Conservation (phyloP, 768 basidiomycete species). For the Termitomyces bulborhizus region DNA sequence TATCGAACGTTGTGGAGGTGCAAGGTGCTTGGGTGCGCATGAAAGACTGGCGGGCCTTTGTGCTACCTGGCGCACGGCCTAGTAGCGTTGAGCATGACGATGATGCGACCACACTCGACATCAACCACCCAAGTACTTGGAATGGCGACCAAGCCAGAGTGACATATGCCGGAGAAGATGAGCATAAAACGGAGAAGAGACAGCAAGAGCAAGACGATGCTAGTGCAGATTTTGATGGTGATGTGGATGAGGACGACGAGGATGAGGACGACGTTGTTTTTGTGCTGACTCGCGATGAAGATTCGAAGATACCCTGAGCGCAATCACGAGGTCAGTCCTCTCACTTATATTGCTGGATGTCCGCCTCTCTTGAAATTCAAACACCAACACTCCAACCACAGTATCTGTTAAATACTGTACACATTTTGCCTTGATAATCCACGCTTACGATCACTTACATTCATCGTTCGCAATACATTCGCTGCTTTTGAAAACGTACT, state of each 20-base stretch:
- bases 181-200: neutral
- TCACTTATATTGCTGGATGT: neutral
- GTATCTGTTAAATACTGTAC: neutral
- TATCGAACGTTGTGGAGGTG: constrained; percentile 72
- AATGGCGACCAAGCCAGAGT: neutral
- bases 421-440: constrained; percentile 5
- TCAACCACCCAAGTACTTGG: neutral
- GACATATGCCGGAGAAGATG: neutral
- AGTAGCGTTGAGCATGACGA: constrained; percentile 28
- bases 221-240: constrained; percentile 37
- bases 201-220: constrained; percentile 26
- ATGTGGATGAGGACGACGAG: constrained; percentile 45
- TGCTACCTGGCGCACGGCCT: constrained; percentile 53
- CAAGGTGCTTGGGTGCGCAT: constrained; percentile 61
- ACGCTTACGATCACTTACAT: neutral
- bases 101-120: neutral
- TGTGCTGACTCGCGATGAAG: constrained; percentile 40
- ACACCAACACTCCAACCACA: neutral
- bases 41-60: constrained; percentile 56
- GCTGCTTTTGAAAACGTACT: constrained; percentile 3
- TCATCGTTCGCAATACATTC: neutral
- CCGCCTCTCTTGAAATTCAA: constrained; percentile 4
- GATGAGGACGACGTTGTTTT: constrained; percentile 78
- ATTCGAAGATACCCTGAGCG: constrained; percentile 31
- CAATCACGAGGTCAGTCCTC: constrained; percentile 12